Conservation (phyloP, 495 filamentous ascomycete genomes). For the Pseudoneurospora amorphoporcata region DNA sequence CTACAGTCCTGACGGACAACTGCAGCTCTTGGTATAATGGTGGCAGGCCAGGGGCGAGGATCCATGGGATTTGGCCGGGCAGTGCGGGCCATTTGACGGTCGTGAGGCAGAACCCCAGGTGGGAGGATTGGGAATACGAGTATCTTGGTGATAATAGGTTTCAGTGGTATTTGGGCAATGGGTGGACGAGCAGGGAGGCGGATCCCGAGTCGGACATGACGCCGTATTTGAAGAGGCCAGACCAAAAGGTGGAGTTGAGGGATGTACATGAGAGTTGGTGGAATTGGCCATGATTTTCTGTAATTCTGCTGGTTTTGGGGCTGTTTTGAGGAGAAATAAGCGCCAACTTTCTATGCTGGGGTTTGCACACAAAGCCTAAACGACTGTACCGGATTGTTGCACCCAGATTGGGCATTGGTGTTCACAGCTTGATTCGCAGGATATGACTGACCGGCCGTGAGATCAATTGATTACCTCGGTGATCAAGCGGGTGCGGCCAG, state of each 20-base stretch:
- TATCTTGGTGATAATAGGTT: constrained; percentile 37
- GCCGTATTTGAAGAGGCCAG: constrained; percentile 26
- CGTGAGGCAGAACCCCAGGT: constrained; percentile 49
- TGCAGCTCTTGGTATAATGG: constrained; percentile 66
- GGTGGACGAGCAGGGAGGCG: constrained; percentile 30
- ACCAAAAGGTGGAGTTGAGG: constrained; percentile 22
- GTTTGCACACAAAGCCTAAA: too few species aligned
- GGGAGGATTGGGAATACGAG: constrained; percentile 65
- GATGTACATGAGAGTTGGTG: constrained; percentile 37
- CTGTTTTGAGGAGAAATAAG: not conserved
- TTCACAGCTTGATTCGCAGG: not conserved
- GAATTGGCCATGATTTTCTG: constrained; percentile 13
- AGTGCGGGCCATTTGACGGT: constrained; percentile 48
- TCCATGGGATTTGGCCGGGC: constrained; percentile 59
- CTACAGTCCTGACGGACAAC: constrained; percentile 50
- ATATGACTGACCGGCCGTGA: too few species aligned
- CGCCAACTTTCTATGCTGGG: not conserved
- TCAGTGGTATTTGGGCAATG: constrained; percentile 35
- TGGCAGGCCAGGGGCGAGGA: constrained; percentile 42
- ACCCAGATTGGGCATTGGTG: not conserved
- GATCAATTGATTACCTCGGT: not conserved
- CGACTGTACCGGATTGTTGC: not conserved
- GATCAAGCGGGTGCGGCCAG: not conserved
- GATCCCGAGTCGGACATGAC: constrained; percentile 29
- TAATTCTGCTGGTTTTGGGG: not conserved